Evolutionary conservation across 139 green algal genomes (phyloP).

Genomic region (Deuterostichococcus epilithicus): DNA sequence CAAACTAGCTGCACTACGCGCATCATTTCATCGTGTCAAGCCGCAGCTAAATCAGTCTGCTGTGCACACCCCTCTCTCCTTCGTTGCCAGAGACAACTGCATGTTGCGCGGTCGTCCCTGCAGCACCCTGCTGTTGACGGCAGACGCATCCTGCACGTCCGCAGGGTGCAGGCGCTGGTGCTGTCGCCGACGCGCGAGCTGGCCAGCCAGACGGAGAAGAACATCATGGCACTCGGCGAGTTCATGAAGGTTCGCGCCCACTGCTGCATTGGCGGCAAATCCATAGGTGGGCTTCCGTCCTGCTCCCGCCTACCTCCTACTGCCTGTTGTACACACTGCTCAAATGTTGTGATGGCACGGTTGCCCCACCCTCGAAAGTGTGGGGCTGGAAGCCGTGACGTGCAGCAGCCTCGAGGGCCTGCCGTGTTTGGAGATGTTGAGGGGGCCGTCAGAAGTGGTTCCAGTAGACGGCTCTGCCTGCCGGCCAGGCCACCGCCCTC

Average conservation of each 20-base stretch:
- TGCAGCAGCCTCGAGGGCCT: too few relatives aligned
- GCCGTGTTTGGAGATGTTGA: too few relatives aligned
- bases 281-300: slow-evolving; percentile 54
- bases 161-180: slow-evolving; percentile 72
- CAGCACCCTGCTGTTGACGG: neutral
- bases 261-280: slow-evolving; percentile 93
- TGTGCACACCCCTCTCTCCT: neutral
- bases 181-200: slow-evolving; percentile 97
- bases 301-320: neutral
- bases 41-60: slow-evolving; percentile 1
- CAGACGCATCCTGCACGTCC: neutral
- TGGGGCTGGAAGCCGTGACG: too few relatives aligned
- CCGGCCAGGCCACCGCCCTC: too few relatives aligned
- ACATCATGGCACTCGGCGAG: slow-evolving; percentile 87
- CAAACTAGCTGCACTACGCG: too few relatives aligned
- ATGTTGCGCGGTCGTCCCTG: neutral
- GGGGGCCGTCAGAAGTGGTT: too few relatives aligned
- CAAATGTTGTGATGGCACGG: neutral
- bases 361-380: too few relatives aligned
- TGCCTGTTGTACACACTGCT: neutral
- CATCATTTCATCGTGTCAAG: too few relatives aligned
- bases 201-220: slow-evolving; percentile 93
- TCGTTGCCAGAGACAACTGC: neutral
- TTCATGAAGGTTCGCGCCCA: slow-evolving; percentile 91
- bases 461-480: too few relatives aligned